Evolutionary conservation across 805 yeast genomes (phyloP), one percentile per base, ranked within the genome.

Genomic region (Brettanomyces anomalus): DNA sequence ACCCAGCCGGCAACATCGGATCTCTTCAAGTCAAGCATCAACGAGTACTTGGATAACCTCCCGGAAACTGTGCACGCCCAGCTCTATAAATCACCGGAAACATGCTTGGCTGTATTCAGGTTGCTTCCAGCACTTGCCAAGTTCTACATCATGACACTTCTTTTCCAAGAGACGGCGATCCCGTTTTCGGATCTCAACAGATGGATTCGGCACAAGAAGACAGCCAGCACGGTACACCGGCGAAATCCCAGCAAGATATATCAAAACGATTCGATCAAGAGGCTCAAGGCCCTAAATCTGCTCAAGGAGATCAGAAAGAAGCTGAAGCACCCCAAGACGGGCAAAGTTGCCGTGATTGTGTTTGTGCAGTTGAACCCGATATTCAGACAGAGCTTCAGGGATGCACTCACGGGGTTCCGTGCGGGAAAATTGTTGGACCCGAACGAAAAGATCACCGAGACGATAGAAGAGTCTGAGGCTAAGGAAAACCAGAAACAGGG

Each of bases 31-130:
- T 72, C 79, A 37, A 81, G 86, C 1, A 93, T 89, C 46, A 85
- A 85, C 56, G 94, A 85, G 53, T 88, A 93, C 62, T 69, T 93
- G 46, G 97, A 88, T 57, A 87, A 85, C 16, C 76, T 93, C 5
- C 96, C 97, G 1, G 87, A 83, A 55, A 70, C 83, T 5, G 85
- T 87, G n/a, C 90, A 89, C 52, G 71, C 81, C 18, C 76, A 87
- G 55, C 71, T 93, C 18, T 93, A 85, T 62, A 81, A 78, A 53
- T 77, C 85, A 41, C 96, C 98, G 2, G 96, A 97, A 11, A 86
- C 98, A 43, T 88, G 97, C 58, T 69, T 93, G 38, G 94, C 98
- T 2, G 81, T 93, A n/a, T 89, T 81, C 60, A 71, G 98, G 49
- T 68, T 93, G 46, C 70, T 93, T 15, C 96, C 98, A 0, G 79